Evolutionary conservation across 2,329 filamentous ascomycete species (phyloP), one percentile per base, ranked within the genome.

Genomic region (Penicillium sp.): DNA sequence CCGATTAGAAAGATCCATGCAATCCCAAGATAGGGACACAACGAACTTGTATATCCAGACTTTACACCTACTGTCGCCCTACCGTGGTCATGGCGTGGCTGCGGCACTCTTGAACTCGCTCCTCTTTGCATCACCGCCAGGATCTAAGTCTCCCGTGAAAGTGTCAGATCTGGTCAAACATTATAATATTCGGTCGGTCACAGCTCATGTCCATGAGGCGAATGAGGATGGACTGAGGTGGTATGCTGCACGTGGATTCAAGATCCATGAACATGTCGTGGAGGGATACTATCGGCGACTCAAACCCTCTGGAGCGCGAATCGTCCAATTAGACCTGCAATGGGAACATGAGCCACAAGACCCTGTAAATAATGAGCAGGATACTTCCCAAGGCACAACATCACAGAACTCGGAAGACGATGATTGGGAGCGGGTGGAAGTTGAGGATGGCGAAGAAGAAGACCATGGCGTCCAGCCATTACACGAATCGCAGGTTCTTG

Each of bases 191-290:
- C 60, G 59, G 8, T 66, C 62, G 10, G 70, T 81, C 13, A 77
- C 74, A 2, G 79, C 79, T 8, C 79, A 82, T 57, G 77, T 81
- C 1, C 81, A 80, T 70, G 76, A 79, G 48, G 72, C 70, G 14
- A 82, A 82, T 39, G 66, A 70, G 12, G 76, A 79, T 32, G 79
- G 70, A 0, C 50, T 79, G 46, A 66, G 69, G 32, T 82, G 79
- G 79, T 82, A 82, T 61, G 55, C 59, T 30, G 72, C 73, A 44
- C 66, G 77, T 3, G 76, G 74, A 0, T 82, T 82, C 43, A 64
- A 65, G 44, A 47, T 68, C 4, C 66, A 74, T 27, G 62, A 72
- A 12, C 67, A 65, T 2, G 61, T 70, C 35, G 69, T 79, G 29
- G 66, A 74, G 33, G 69, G 64, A 2, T 82, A 82, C 54, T 82